Evolutionary conservation across 768 basidiomycete genomes (phyloP).

Genomic region (Amanita phalloides): DNA sequence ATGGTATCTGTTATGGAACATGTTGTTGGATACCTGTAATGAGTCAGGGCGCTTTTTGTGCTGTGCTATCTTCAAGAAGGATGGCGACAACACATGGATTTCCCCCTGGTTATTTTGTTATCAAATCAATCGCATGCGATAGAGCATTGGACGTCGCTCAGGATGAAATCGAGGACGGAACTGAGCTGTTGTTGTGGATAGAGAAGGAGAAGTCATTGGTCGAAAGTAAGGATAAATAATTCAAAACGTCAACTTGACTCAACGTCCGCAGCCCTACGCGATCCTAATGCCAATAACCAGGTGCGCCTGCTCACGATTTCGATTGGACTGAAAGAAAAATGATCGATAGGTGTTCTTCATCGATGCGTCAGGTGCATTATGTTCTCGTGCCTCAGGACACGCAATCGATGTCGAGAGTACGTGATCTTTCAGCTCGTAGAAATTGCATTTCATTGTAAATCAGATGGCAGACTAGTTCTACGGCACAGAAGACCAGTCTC

Average conservation of each 20-base stretch:
- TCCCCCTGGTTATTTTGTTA: constrained; percentile 51
- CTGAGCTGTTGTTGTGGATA: constrained; percentile 54
- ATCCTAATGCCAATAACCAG: constrained; percentile 66
- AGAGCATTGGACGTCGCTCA: constrained; percentile 47
- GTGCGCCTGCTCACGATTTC: constrained; percentile 19
- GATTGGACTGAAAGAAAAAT: not conserved
- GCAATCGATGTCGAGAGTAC: constrained; percentile 68
- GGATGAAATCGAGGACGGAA: constrained; percentile 48
- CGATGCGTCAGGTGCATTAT: constrained; percentile 65
- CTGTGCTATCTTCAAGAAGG: not conserved
- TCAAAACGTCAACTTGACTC: not conserved
- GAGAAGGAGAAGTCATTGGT: constrained; percentile 71
- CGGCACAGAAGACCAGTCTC: constrained; percentile 72
- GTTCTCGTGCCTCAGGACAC: constrained; percentile 71
- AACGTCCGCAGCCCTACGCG: constrained; percentile 43
- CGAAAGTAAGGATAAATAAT: constrained; percentile 42
- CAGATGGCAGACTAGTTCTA: constrained; percentile 58
- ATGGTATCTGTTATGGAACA: not conserved
- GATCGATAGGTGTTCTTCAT: constrained; percentile 67
- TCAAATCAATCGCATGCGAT: constrained; percentile 41
- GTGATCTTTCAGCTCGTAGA: not conserved
- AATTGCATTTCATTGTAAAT: not conserved
- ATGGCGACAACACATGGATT: constrained; percentile 26
- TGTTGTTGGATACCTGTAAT: not conserved
- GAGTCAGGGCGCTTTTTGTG: not conserved